phyloP scores from a whole-genome alignment of 1,284 basidiomycete species.

The Caloboletus firmus region DNA sequence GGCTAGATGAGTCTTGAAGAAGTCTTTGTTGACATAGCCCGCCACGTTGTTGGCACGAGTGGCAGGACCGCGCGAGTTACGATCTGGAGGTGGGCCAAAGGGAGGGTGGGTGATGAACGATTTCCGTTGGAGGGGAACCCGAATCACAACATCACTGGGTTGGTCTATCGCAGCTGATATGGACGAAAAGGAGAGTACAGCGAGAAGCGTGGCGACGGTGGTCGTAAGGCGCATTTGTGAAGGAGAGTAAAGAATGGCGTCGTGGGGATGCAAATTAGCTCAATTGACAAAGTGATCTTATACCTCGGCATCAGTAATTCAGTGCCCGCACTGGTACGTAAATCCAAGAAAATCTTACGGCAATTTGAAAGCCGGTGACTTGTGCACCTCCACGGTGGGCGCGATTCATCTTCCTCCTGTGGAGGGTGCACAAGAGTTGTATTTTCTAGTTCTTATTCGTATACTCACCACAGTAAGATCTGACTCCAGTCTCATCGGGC shows the following conservation, averaged over 20 bases:
- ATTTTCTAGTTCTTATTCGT: neutral
- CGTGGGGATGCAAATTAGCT: neutral
- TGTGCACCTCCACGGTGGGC: too few relatives aligned
- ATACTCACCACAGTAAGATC: neutral
- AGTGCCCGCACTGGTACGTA: slow-evolving; percentile 11
- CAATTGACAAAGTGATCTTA: neutral
- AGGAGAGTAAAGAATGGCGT: neutral
- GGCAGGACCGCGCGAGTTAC: neutral
- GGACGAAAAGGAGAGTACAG: slow-evolving; percentile 17
- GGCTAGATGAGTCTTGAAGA: slow-evolving; percentile 18
- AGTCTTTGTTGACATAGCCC: slow-evolving; percentile 4
- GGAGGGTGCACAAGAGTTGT: too few relatives aligned
- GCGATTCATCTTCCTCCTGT: too few relatives aligned
- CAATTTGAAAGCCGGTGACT: too few relatives aligned
- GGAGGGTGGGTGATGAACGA: slow-evolving; percentile 10
- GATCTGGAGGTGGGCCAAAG: neutral
- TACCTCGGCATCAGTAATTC: neutral
- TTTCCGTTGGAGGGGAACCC: slow-evolving; percentile 25
- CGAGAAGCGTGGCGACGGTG: slow-evolving; percentile 11
- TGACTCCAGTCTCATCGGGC: slow-evolving; percentile 1
- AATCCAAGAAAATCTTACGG: neutral
- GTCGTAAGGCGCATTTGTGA: slow-evolving; percentile 17
- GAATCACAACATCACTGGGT: slow-evolving; percentile 10
- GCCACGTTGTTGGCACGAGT: neutral
- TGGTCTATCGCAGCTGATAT: neutral